phyloP scores from a whole-genome alignment of 2,329 filamentous ascomycete genomes.

The Decorospora gaudefroyi region DNA sequence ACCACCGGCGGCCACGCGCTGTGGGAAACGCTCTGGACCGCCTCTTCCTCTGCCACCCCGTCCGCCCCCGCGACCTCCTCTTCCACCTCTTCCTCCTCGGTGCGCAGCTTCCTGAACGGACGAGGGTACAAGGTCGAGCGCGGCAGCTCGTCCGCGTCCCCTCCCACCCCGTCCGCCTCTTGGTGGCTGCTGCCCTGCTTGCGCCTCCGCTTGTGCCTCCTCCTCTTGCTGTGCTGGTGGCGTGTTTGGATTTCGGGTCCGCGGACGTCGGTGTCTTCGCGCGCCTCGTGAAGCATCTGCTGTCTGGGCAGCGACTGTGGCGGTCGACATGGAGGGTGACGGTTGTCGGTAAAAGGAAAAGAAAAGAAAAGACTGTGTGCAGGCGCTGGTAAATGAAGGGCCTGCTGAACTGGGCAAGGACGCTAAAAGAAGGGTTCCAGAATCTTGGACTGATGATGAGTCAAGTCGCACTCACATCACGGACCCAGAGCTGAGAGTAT shows the following conservation, averaged over 20 bases:
- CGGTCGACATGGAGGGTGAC: slow-evolving; percentile 28
- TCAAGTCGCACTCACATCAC: slow-evolving; percentile 15
- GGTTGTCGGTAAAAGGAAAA: not conserved
- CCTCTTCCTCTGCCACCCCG: slow-evolving; percentile 27
- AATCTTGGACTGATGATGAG: slow-evolving; percentile 11
- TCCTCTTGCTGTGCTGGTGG: slow-evolving; percentile 18
- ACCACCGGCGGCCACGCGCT: slow-evolving; percentile 42
- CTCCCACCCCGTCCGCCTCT: slow-evolving; percentile 28
- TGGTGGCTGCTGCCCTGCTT: slow-evolving; percentile 23
- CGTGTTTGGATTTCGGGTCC: slow-evolving; percentile 26
- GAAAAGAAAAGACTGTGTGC: slow-evolving; percentile 8
- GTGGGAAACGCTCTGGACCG: slow-evolving; percentile 24
- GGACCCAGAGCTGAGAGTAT: too few species aligned
- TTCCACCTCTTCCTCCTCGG: slow-evolving; percentile 19
- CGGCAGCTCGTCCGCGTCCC: slow-evolving; percentile 23
- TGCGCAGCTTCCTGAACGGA: slow-evolving; percentile 16
- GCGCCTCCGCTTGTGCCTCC: slow-evolving; percentile 26
- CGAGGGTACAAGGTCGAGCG: slow-evolving; percentile 4
- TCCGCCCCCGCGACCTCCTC: slow-evolving; percentile 19
- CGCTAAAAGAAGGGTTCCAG: slow-evolving; percentile 13
- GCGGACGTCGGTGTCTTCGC: slow-evolving; percentile 28
- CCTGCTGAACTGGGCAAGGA: slow-evolving; percentile 30
- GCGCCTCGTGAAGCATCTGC: slow-evolving; percentile 21
- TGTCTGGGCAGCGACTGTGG: slow-evolving; percentile 19
- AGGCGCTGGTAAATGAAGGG: slow-evolving; percentile 40